phyloP scores from a whole-genome alignment of 495 filamentous ascomycete species.

The Chaetomidium leptoderma region DNA sequence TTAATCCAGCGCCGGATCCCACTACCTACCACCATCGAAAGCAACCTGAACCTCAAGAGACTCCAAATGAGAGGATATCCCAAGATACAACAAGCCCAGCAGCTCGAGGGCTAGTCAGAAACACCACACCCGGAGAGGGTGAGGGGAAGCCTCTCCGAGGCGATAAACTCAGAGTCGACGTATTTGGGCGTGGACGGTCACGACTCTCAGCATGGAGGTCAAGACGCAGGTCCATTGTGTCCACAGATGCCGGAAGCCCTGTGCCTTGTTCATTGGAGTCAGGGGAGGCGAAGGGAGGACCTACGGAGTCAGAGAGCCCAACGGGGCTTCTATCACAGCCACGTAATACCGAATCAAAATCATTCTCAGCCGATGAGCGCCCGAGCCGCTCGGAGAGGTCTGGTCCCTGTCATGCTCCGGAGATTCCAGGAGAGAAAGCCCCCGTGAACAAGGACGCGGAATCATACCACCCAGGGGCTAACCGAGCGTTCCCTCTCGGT shows the following conservation, averaged over 20 bases:
- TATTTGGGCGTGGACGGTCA: constrained; percentile 16
- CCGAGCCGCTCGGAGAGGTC: neutral
- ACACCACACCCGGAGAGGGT: too few species aligned
- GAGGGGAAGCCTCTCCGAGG: constrained; percentile 1
- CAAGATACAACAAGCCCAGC: neutral
- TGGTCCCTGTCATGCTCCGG: neutral
- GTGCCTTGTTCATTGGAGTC: neutral
- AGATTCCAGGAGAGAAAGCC: neutral
- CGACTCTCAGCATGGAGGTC: constrained; percentile 18
- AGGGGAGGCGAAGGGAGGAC: neutral
- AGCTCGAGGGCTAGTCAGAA: too few species aligned
- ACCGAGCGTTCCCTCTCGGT: neutral
- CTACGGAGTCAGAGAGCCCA: neutral
- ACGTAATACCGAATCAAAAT: neutral
- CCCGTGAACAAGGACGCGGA: neutral
- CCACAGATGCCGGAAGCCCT: constrained; percentile 6
- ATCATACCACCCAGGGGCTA: neutral
- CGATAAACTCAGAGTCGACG: constrained; percentile 6
- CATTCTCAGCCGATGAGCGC: neutral
- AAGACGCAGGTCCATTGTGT: constrained; percentile 10
- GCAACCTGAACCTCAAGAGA: neutral
- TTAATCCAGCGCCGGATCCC: neutral
- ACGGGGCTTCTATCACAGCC: neutral
- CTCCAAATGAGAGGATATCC: neutral
- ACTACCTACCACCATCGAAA: neutral